These are phyloP conservation scores for Xylaria sp. DNA, from an alignment of 2,329 filamentous ascomycete genomes.

Conservation along the genomic window DNA sequence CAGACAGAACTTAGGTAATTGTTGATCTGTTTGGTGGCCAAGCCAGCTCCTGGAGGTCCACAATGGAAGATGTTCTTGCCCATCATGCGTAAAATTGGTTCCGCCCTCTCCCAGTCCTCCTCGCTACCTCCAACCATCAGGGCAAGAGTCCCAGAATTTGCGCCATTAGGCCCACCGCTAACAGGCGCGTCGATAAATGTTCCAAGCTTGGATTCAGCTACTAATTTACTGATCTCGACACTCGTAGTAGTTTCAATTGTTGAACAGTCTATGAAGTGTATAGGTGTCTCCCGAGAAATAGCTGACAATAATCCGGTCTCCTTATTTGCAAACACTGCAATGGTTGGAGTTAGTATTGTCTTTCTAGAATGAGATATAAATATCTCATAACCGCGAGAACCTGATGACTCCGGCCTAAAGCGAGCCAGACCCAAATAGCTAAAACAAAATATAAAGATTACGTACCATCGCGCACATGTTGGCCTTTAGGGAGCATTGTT, in stretches of 20 bases:
- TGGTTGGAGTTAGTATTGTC: background rate
- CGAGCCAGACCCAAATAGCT: background rate
- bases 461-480: constrained; percentile 28
- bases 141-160: constrained; percentile 24
- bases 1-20: constrained; percentile 33
- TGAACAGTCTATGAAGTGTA: constrained; percentile 34
- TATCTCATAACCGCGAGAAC: background rate
- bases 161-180: constrained; percentile 32
- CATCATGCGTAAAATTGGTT: constrained; percentile 29
- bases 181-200: constrained; percentile 32
- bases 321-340: constrained; percentile 25
- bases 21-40: constrained; percentile 34
- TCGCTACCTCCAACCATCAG: constrained; percentile 31
- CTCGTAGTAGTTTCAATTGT: constrained; percentile 30
- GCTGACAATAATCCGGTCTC: constrained; percentile 29
- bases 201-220: constrained; percentile 23
- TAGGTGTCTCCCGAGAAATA: constrained; percentile 17
- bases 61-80: constrained; percentile 32
- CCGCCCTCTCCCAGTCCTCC: constrained; percentile 27
- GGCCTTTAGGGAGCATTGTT: constrained; percentile 29
- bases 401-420: background rate
- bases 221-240: constrained; percentile 24
- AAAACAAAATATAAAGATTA: background rate
- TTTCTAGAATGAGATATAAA: background rate
- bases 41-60: constrained; percentile 22